These are phyloP conservation scores for Coemansia furcata DNA, from an alignment of 192 early-diverging fungal species.

Conservation along the genomic window DNA sequence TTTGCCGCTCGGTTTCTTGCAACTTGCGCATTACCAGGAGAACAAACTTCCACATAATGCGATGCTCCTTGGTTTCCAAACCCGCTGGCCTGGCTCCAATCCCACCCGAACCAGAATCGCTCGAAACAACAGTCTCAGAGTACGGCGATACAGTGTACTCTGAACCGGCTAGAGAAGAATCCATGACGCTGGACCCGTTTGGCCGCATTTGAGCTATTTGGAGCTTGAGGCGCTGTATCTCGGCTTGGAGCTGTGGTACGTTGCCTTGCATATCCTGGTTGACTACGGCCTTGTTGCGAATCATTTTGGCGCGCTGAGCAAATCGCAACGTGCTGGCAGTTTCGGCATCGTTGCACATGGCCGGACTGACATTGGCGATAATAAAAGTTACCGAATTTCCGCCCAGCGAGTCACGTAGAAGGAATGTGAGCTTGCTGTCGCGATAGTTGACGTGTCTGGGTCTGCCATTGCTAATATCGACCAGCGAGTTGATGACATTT, in stretches of 20 bases:
- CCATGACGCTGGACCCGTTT: not conserved
- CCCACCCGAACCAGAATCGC: not conserved
- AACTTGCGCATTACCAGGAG: constrained; percentile 54
- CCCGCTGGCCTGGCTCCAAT: not conserved
- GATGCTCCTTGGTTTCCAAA: constrained; percentile 24
- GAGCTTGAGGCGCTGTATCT: constrained; percentile 57
- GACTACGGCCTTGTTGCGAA: constrained; percentile 69
- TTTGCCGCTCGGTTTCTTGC: constrained; percentile 54
- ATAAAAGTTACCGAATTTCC: constrained; percentile 69
- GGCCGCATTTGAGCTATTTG: constrained; percentile 40
- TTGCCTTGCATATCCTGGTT: constrained; percentile 68
- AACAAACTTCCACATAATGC: constrained; percentile 44
- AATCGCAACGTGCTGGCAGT: constrained; percentile 65
- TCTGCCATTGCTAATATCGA: constrained; percentile 59
- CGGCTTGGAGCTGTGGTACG: constrained; percentile 60
- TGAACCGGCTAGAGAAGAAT: not conserved
- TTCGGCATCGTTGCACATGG: constrained; percentile 57
- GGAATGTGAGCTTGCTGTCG: constrained; percentile 67
- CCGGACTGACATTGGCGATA: constrained; percentile 61
- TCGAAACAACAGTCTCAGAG: not conserved
- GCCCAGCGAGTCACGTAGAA: constrained; percentile 67
- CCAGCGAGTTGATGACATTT: constrained; percentile 82
- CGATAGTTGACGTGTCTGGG: constrained; percentile 66
- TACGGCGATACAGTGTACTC: not conserved
- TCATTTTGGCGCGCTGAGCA: constrained; percentile 70